These are phyloP conservation scores for Vaccinium myrtillus DNA, from an alignment of 148 eudicot genomes.

Conservation along the genomic window DNA sequence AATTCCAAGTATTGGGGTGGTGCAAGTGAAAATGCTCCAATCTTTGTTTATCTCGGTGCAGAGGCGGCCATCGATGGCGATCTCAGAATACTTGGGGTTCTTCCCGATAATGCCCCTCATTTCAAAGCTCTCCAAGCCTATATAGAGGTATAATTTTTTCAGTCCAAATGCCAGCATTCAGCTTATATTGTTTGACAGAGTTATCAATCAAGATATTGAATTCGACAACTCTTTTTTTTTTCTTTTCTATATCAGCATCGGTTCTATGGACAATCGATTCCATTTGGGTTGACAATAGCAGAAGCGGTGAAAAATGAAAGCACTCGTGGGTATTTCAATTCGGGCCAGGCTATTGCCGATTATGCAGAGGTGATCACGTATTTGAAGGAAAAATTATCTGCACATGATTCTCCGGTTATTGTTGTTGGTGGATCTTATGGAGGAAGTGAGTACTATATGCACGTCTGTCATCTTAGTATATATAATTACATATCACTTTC, in stretches of 20 bases:
- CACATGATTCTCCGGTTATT: constrained; percentile 44
- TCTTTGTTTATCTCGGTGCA: constrained; percentile 22
- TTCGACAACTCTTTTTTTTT: background rate
- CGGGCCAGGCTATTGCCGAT: constrained; percentile 62
- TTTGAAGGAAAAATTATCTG: constrained; percentile 33
- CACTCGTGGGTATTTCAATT: constrained; percentile 34
- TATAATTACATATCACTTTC: background rate
- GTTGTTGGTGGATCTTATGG: constrained; percentile 62
- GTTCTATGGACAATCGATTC: constrained; percentile 33
- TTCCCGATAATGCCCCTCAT: constrained; percentile 22
- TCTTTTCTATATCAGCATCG: constrained; percentile 24
- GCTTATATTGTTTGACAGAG: background rate
- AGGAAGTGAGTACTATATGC: constrained; percentile 30
- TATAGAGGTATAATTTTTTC: constrained; percentile 19
- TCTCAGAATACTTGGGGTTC: background rate
- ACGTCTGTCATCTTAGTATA: background rate
- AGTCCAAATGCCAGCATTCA: background rate
- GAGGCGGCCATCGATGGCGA: constrained; percentile 10
- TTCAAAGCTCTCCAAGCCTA: constrained; percentile 24
- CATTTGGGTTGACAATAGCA: constrained; percentile 21
- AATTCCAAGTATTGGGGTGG: constrained; percentile 24
- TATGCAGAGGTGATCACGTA: constrained; percentile 45
- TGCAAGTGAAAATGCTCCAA: constrained; percentile 14
- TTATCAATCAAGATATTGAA: background rate
- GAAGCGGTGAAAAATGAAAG: constrained; percentile 16